These are phyloP conservation scores for barrel medic (Medicago truncatula) DNA, from an alignment of 306 rosid genomes.

Conservation along the genomic window MtrunA17r5.0-ANR NC_053042.1:36194001-36194500, in stretches of 20 bases:
- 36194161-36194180: too few relatives aligned
- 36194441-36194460: conserved; percentile 27
- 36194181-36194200: neutral
- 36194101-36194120: neutral
- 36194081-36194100: neutral
- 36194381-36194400: neutral
- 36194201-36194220: neutral
- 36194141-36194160: too few relatives aligned
- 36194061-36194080: neutral
- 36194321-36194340: neutral
- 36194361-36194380: neutral
- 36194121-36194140: too few relatives aligned
- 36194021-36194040: neutral
- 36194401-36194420: conserved; percentile 21
- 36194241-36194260: neutral
- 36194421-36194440: neutral
- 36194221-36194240: neutral
- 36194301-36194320: neutral
- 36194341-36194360: neutral
- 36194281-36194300: neutral
- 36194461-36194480: conserved; percentile 5
- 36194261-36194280: neutral
- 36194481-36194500: conserved; percentile 29
- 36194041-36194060: neutral
- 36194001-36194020: neutral